Conservation (phyloP, 2,329 filamentous ascomycete genomes). For the Colletotrichum sp. region DNA sequence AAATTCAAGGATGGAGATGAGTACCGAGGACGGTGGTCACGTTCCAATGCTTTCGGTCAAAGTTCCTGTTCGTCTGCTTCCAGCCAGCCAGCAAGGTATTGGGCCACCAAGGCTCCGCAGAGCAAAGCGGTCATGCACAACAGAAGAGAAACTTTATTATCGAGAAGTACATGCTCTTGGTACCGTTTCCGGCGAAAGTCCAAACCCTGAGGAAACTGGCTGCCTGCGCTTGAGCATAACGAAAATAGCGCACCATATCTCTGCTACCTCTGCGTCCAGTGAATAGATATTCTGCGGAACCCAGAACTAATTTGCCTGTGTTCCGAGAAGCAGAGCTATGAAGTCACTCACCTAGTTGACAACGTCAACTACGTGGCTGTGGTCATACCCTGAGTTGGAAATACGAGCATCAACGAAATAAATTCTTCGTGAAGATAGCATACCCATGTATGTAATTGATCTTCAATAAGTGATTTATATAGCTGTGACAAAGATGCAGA, state of each 20-base stretch:
- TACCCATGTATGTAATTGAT: accelerated
- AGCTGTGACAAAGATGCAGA: neutral
- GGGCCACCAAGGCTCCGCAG: accelerated
- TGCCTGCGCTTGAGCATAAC: neutral
- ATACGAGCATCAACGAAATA: accelerated
- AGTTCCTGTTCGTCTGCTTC: neutral
- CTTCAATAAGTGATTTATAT: neutral
- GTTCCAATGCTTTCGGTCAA: neutral
- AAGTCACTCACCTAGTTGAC: neutral
- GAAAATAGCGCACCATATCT: neutral
- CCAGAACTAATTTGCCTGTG: neutral
- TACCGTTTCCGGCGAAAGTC: neutral
- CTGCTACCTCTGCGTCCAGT: neutral
- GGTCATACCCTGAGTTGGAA: neutral
- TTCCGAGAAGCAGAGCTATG: neutral
- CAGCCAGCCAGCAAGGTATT: neutral
- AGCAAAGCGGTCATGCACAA: neutral
- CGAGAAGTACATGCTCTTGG: neutral
- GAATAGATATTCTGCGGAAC: neutral
- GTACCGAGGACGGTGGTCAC: neutral
- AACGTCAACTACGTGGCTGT: accelerated
- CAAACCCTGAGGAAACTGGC: neutral
- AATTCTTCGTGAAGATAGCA: neutral
- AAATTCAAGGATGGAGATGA: accelerated
- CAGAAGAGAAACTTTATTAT: neutral